These are phyloP conservation scores for Neostapfia colusana DNA, from an alignment of 176 grass and related monocot genomes.

Conservation along the genomic window DNA sequence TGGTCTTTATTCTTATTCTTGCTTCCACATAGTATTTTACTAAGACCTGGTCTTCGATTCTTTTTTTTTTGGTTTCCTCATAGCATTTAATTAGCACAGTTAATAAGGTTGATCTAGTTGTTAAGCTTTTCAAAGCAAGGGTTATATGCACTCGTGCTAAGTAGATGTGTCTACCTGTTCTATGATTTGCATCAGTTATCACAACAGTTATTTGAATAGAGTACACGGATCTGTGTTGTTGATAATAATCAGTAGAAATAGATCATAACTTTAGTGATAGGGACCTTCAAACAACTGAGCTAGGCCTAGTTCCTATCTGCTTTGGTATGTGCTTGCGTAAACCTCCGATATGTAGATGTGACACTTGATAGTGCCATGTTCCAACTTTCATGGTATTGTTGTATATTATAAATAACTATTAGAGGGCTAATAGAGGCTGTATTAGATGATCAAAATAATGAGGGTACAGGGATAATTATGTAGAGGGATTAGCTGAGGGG, in stretches of 20 bases:
- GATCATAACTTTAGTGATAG: background rate
- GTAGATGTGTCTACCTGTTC: background rate
- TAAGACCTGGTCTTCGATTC: background rate
- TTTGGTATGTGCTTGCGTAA: background rate
- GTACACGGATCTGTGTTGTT: constrained; percentile 3
- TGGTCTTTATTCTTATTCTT: background rate
- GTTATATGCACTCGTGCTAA: background rate
- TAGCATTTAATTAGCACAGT: background rate
- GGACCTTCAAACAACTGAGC: background rate
- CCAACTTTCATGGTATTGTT: background rate
- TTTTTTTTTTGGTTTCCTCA: background rate
- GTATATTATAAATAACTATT: constrained; percentile 2
- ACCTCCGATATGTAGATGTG: background rate
- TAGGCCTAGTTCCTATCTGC: background rate
- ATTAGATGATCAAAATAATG: no score
- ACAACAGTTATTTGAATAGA: background rate
- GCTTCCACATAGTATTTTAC: background rate
- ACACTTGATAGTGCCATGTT: background rate
- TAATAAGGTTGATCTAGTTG: constrained; percentile 2
- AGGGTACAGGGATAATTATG: no score
- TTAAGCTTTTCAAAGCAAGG: background rate
- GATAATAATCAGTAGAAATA: background rate
- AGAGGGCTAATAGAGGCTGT: no score
- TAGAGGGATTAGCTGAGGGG: no score
- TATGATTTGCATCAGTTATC: background rate